Base-by-base conservation (phyloP, 768 basidiomycete species). In the Auriscalpium orientale region DNA sequence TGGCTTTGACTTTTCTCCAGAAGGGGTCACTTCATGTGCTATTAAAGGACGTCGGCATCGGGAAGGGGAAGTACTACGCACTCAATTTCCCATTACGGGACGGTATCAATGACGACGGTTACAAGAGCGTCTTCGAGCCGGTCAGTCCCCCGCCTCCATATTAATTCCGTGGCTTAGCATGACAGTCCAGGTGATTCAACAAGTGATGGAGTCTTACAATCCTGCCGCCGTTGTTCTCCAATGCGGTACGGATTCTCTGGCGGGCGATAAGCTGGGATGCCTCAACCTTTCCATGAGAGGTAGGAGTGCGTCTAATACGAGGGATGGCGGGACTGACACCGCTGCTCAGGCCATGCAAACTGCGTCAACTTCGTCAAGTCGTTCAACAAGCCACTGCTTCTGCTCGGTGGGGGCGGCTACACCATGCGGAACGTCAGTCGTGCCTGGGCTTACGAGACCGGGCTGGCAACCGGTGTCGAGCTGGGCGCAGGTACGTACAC, bases 391-490 rank as follows among this genome's bases (percentile, higher is more conserved):
- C 97, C 97, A 2, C 70, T 98, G n/a, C 74, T 99, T 11, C 77
- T 99, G 18, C 83, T 99, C 22, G 97, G 97, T 13, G 97, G 97
- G 28, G 97, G 97, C 10, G 97, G 97, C 0, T 99, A 99, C 71
- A 99, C 97, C 4, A 95, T 99, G 83, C 88, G 95, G 46, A 95
- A 95, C 60, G 95, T 98, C 57, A 94, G 92, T 60, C 82, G 97
- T 45, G 87, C 90, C 12, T 99, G 97, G 97, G 95, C 97, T 20
- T 99, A 84, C 65, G 97, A 99, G 72, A 99, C 97, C 2, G 97
- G 97, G 21, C 72, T 99, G 45, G 97, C 97, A n/a, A 94, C 95
- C 21, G 97, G 97, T 11, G 90, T 95, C 20, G 94, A 98, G 70
- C 80, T 99, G 13, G 87, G 84, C 18, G 78, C 84, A 63, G 84